A percentile compares a stretch with the other conserved stretches of the same genome.
Conservation (phyloP, 139 green algal genomes). For the Asterochloris erici region DNA sequence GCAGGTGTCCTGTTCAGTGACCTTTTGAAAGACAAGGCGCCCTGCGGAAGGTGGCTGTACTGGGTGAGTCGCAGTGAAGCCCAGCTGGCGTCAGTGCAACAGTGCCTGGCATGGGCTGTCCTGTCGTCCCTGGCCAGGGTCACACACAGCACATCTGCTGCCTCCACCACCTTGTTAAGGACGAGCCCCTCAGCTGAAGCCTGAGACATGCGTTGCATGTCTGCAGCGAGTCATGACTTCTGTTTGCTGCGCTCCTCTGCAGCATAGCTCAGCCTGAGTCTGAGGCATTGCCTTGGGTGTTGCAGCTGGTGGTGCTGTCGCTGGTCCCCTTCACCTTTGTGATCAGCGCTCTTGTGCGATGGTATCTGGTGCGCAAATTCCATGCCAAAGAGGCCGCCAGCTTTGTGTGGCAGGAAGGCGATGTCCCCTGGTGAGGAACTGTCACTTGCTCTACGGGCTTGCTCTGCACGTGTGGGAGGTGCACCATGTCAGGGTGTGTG, state of each 20-base stretch:
- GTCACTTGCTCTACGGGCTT: no score
- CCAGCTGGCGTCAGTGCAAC: slow-evolving; percentile 26
- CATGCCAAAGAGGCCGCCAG: not conserved
- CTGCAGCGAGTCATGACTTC: no score
- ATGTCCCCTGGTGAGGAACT: slow-evolving; percentile 23
- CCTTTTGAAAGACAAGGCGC: slow-evolving; percentile 15
- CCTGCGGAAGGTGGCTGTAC: slow-evolving; percentile 42
- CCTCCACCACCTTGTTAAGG: no score
- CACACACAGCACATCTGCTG: no score
- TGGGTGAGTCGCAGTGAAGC: slow-evolving; percentile 22
- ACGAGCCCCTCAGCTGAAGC: no score
- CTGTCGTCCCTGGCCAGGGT: no score
- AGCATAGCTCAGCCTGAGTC: no score
- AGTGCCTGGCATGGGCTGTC: not conserved
- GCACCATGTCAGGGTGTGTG: no score
- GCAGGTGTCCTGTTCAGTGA: slow-evolving; percentile 34
- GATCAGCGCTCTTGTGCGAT: slow-evolving; percentile 8
- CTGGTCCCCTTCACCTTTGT: slow-evolving; percentile 35
- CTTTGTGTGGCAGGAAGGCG: slow-evolving; percentile 21
- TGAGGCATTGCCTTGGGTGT: not conserved
- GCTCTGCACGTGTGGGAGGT: no score
- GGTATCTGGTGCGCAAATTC: slow-evolving; percentile 14
- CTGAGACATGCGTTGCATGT: no score
- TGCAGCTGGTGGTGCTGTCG: slow-evolving; percentile 43
- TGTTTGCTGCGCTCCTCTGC: no score